A percentile compares a stretch with the other conserved stretches of the same genome.
phyloP scores from a whole-genome alignment of 495 filamentous ascomycete genomes.

The Filosporella fistucella region DNA sequence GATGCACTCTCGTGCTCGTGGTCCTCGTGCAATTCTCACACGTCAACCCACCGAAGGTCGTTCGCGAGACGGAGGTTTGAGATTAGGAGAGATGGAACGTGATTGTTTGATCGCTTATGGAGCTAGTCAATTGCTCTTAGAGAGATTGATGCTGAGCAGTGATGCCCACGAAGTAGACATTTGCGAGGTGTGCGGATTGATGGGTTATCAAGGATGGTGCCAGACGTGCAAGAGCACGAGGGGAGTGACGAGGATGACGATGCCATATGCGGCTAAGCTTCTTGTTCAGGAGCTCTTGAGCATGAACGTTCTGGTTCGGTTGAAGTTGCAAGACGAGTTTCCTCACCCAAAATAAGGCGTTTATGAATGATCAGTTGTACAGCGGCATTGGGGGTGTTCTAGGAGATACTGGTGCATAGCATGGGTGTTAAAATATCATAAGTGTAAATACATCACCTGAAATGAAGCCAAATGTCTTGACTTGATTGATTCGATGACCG shows the following conservation, averaged over 20 bases:
- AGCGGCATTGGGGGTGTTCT: too few relatives aligned
- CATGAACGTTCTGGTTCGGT: constrained; percentile 89
- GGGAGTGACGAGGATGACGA: constrained; percentile 81
- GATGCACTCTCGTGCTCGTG: constrained; percentile 93
- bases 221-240: constrained; percentile 79
- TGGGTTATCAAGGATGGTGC: constrained; percentile 93
- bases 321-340: constrained; percentile 91
- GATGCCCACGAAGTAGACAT: constrained; percentile 90
- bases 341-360: constrained; percentile 38
- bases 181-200: constrained; percentile 86
- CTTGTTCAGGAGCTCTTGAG: constrained; percentile 93
- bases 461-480: too few relatives aligned
- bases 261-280: constrained; percentile 98
- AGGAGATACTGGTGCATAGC: too few relatives aligned
- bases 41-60: constrained; percentile 96
- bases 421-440: too few relatives aligned
- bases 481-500: too few relatives aligned
- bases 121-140: constrained; percentile 84
- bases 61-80: constrained; percentile 84
- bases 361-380: too few relatives aligned
- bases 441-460: too few relatives aligned
- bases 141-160: constrained; percentile 89
- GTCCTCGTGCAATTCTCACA: constrained; percentile 86
- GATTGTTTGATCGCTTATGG: constrained; percentile 97
- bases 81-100: constrained; percentile 98